Evolutionary conservation across 1,284 basidiomycete genomes (phyloP), one percentile per base, ranked within the genome.

Genomic region (Golubevia pallescens): DNA sequence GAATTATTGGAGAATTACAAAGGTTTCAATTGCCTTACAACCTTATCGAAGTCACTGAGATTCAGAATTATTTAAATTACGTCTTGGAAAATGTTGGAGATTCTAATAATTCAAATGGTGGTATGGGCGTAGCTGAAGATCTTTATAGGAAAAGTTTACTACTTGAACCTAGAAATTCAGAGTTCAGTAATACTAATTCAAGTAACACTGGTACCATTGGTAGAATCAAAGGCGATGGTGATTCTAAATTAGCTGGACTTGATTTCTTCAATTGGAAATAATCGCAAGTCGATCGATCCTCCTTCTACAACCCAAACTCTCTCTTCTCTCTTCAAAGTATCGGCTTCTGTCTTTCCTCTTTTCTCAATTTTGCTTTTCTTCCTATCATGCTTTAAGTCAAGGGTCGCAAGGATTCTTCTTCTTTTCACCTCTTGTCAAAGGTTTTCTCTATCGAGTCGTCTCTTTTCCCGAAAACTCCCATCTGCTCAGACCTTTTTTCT

Each of bases 11-110:
- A 92, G 93, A 96, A 78, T 93, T 98, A 89, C 93, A 94, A 86
- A 91, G 94, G 51, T 98, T 96, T 88, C 96, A 99, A 75, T 90
- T 91, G 16, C 89, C 91, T 1, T 96, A 93, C 86, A 91, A 90
- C 70, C 87, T 96, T 65, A 91, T 92, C 77, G 91, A 91, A 70
- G 92, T 96, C 10, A 89, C 91, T 1, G 94, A 95, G 86, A 90
- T 94, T 20, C 93, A 95, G 80, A 88, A 89, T 58, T 95, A 91
- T 84, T 88, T 97, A 34, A 65, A 73, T 23, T 32, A 65, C 2
- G 69, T 77, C 3, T 66, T 83, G 13, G 68, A 69, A 19, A 70
- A 74, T 13, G 67, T 77, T 65, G 23, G n/a, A 61, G 14, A 51
- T n/a, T 7, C 57, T 23, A 19, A 23, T 42, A 21, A 5, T 21